Evolutionary conservation across 75 land plant species (phyloP).

Genomic region (Cupressus sempervirens): DNA sequence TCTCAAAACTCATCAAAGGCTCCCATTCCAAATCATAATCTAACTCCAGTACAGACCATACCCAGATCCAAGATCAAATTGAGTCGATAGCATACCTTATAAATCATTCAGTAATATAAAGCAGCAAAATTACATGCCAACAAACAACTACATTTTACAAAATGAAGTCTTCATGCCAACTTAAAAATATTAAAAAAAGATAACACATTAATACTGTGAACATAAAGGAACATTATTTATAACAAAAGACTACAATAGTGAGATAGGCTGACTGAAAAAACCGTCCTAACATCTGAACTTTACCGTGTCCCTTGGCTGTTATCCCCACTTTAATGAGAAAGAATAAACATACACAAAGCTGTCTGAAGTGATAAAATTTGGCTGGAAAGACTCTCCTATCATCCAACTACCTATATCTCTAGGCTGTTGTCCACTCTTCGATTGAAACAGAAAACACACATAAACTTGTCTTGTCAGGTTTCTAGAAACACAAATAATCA

Average conservation of each 20-base stretch:
- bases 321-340: not conserved
- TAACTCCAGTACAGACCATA: no score
- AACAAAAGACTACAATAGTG: not conserved
- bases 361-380: not conserved
- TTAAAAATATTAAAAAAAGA: no score
- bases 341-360: no score
- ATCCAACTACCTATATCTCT: not conserved
- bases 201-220: not conserved
- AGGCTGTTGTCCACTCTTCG: not conserved
- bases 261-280: not conserved
- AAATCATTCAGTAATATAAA: not conserved
- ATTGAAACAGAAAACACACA: no score
- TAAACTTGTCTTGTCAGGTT: not conserved
- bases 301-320: not conserved
- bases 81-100: no score
- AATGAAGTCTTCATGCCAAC: not conserved
- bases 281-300: no score
- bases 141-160: not conserved
- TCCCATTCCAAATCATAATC: no score
- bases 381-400: not conserved
- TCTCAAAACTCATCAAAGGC: no score
- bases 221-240: not conserved
- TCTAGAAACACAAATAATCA: not conserved
- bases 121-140: no score
- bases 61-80: no score